A percentile compares a stretch with the other conserved stretches of the same genome.
These are phyloP conservation scores for Arabidopsis lyrata DNA, from an alignment of 441 rosid genomes.

Conservation along the genomic window DNA sequence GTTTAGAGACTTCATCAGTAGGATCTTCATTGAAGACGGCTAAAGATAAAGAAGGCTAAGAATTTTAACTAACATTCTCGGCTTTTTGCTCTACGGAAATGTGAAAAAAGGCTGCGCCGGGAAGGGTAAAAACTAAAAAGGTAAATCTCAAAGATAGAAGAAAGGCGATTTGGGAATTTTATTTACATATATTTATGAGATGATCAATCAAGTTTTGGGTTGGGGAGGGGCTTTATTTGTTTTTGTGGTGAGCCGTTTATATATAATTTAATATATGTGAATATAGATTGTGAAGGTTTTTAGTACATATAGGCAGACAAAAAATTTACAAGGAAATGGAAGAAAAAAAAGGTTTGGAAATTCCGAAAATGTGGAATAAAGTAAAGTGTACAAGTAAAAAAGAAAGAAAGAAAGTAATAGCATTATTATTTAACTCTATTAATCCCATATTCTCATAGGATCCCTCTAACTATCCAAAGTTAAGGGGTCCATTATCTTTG, in stretches of 20 bases:
- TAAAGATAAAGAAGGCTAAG: conserved; percentile 21
- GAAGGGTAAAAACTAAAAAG: conserved; percentile 32
- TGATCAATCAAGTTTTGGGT: conserved; percentile 40
- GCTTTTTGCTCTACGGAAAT: conserved; percentile 6
- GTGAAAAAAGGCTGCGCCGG: conserved; percentile 3
- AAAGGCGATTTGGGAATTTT: conserved; percentile 21
- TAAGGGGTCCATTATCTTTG: conserved; percentile 7
- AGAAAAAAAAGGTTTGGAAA: conserved; percentile 25
- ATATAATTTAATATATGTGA: conserved; percentile 34
- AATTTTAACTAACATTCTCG: conserved; percentile 30
- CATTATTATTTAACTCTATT: neutral
- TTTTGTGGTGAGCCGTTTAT: conserved; percentile 40
- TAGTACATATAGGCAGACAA: conserved; percentile 30
- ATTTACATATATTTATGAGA: conserved; percentile 26
- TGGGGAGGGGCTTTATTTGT: conserved; percentile 18
- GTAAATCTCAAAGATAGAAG: conserved; percentile 19
- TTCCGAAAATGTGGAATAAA: conserved; percentile 9
- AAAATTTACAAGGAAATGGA: neutral
- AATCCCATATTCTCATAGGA: conserved; percentile 20
- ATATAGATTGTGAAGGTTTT: conserved; percentile 46
- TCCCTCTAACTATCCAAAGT: conserved; percentile 24
- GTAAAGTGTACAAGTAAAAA: conserved; percentile 4
- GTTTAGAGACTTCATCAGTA: conserved; percentile 56
- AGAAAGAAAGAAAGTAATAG: neutral
- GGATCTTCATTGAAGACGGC: conserved; percentile 58